A percentile compares a stretch with the other conserved stretches of the same genome.
These are phyloP conservation scores for Thalassiosira mediterranea DNA, from an alignment of 352 stramenopile genomes.

Conservation along the genomic window DNA sequence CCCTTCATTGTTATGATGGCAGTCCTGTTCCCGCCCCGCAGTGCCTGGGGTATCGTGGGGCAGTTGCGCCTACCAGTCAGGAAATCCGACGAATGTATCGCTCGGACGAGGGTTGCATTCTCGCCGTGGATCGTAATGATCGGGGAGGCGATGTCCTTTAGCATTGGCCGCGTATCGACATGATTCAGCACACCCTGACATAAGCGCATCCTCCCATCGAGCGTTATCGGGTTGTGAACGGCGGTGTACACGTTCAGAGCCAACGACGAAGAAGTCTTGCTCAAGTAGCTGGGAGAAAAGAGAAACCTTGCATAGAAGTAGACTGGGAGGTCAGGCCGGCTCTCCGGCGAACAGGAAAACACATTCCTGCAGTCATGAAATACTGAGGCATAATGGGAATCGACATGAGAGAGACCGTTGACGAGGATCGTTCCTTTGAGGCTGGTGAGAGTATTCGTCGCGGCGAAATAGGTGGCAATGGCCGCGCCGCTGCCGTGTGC, in stretches of 20 bases:
- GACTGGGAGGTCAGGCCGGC: conserved; percentile 91
- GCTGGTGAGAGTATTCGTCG: conserved; percentile 65
- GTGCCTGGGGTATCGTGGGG: conserved; percentile 34
- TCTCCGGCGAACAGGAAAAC: conserved; percentile 89
- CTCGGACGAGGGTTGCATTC: conserved; percentile 88
- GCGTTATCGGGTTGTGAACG: conserved; percentile 92
- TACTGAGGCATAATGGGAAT: conserved; percentile 90
- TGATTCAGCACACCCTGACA: conserved; percentile 89
- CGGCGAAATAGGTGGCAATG: conserved; percentile 87
- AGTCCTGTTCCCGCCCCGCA: conserved; percentile 59
- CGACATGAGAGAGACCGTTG: conserved; percentile 90
- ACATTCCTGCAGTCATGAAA: conserved; percentile 95
- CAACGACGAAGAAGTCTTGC: conserved; percentile 91
- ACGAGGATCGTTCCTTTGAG: conserved; percentile 87
- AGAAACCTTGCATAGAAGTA: conserved; percentile 95
- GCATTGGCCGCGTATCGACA: conserved; percentile 82
- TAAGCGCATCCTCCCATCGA: conserved; percentile 89
- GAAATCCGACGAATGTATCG: conserved; percentile 87
- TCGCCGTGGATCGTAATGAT: conserved; percentile 89
- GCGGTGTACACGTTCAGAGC: conserved; percentile 95
- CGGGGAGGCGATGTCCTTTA: conserved; percentile 84
- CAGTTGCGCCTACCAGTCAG: conserved; percentile 59
- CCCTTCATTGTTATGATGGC: conserved; percentile 89
- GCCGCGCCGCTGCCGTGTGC: conserved; percentile 91
- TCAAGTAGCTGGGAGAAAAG: conserved; percentile 91